phyloP scores from a whole-genome alignment of 139 green algal genomes.

The Chlorella sorokiniana region DNA sequence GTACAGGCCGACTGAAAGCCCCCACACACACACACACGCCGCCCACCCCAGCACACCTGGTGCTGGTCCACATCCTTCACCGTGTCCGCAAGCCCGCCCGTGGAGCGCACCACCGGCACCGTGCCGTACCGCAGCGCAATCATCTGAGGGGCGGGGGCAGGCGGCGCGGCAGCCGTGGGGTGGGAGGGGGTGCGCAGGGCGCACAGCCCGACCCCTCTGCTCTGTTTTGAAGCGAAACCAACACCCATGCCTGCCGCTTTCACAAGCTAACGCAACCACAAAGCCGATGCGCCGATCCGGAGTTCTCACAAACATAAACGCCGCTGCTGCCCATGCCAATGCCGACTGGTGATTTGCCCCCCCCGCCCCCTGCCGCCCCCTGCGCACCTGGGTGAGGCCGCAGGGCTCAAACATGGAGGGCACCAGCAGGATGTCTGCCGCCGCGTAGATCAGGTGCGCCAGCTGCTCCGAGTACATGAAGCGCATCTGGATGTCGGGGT shows the following conservation, averaged over 20 bases:
- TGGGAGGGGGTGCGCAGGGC: not conserved
- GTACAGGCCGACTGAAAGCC: not conserved
- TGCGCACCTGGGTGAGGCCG: constrained; percentile 88
- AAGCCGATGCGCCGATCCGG: no score
- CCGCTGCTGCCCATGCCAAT: no score
- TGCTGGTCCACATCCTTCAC: constrained; percentile 72
- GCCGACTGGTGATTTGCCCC: not conserved
- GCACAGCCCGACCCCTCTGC: no score
- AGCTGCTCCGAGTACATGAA: constrained; percentile 86
- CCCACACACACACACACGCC: not conserved
- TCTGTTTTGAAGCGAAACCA: no score
- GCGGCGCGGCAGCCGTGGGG: not conserved
- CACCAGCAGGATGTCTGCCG: constrained; percentile 91
- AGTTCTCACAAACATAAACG: no score
- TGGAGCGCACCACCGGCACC: constrained; percentile 72
- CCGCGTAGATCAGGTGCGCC: constrained; percentile 89
- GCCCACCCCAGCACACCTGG: not conserved
- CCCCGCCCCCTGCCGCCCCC: not conserved
- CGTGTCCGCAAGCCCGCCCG: constrained; percentile 88
- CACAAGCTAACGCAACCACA: no score
- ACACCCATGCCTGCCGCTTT: no score
- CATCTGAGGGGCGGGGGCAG: constrained; percentile 1
- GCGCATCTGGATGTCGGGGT: constrained; percentile 50
- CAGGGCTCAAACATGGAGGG: constrained; percentile 97
- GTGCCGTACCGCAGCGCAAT: constrained; percentile 72